Evolutionary conservation across 2,329 filamentous ascomycete species (phyloP), one percentile per base, ranked within the genome.

Genomic region (Trichoderma sp.): DNA sequence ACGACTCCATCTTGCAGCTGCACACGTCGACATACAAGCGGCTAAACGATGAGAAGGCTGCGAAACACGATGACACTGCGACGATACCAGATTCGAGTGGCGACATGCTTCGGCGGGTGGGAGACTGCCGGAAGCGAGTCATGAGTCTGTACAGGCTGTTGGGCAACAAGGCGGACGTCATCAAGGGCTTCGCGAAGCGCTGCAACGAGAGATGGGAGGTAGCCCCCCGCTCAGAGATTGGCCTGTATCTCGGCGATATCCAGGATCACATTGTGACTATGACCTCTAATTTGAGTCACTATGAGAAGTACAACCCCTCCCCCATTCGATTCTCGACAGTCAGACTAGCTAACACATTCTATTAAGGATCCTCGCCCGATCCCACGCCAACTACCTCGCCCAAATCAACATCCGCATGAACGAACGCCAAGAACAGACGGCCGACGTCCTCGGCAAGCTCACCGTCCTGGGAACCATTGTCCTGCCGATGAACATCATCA

Each of bases 391-490:
- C 76, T 99, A 99, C 75, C 90, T 99, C n/a, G 95, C 95, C 0
- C 95, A 99, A 76, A 97, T 99, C 80, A 98, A 97, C 78, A 97
- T 98, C 72, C 88, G 93, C 73, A 98, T 98, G 94, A 97, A 97
- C 77, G 94, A 98, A 81, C 89, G 95, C 54, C 92, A 96, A 75
- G 94, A 99, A 77, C 89, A 96, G 79, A 99, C 95, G 1, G 92
- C 93, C 47, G 94, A 99, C 75, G 93, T 97, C 1, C 85, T 99
- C 14, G 93, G 93, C 68, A 97, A 95, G 77, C 85, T 99, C 67
- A 98, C 95, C 0, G 95, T 99, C 1, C 83, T 99, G 1, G 95
- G 95, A 69, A 99, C 95, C 6, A 98, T 99, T 70, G 94, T 99
- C 3, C 81, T 99, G 64, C 95, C 95, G 12, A 97, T 99, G 93